Conservation (phyloP, 2,329 filamentous ascomycete species). For the Claviceps humidiphila region DNA sequence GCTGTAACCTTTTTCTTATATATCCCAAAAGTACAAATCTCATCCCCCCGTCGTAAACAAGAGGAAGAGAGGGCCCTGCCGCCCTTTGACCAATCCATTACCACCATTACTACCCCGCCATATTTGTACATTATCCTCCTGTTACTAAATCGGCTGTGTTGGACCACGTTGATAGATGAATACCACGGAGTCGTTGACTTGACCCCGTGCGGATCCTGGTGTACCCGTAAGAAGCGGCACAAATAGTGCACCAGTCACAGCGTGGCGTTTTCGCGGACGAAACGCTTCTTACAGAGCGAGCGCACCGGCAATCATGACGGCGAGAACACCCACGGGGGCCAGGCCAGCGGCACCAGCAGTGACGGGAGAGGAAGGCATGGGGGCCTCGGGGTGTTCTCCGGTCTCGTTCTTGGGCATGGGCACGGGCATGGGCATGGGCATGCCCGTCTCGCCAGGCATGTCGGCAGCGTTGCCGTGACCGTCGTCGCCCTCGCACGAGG, state of each 20-base stretch:
- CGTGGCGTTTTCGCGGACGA: background rate
- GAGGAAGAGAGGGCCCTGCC: background rate
- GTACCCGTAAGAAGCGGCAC: background rate
- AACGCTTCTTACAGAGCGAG: slow-evolving; percentile 22
- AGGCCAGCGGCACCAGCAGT: slow-evolving; percentile 18
- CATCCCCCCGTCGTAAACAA: background rate
- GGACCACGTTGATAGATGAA: too few relatives aligned
- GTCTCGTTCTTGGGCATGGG: slow-evolving; percentile 7
- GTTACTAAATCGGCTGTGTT: too few relatives aligned
- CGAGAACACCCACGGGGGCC: slow-evolving; percentile 19
- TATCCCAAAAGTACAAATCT: slow-evolving; percentile 7
- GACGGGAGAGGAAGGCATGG: slow-evolving; percentile 6
- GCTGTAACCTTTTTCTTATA: slow-evolving; percentile 1
- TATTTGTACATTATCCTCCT: background rate
- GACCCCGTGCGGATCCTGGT: too few relatives aligned
- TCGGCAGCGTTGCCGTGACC: background rate
- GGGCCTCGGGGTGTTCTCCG: background rate
- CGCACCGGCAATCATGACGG: slow-evolving; percentile 19
- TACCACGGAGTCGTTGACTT: too few relatives aligned
- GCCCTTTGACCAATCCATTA: slow-evolving; percentile 6
- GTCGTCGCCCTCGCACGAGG: background rate
- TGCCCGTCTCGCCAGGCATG: background rate
- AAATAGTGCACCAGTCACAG: background rate
- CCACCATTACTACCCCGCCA: background rate
- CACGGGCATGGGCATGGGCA: background rate